phyloP scores from a whole-genome alignment of 2,329 filamentous ascomycete species.

The Ophiosphaerella narmari region DNA sequence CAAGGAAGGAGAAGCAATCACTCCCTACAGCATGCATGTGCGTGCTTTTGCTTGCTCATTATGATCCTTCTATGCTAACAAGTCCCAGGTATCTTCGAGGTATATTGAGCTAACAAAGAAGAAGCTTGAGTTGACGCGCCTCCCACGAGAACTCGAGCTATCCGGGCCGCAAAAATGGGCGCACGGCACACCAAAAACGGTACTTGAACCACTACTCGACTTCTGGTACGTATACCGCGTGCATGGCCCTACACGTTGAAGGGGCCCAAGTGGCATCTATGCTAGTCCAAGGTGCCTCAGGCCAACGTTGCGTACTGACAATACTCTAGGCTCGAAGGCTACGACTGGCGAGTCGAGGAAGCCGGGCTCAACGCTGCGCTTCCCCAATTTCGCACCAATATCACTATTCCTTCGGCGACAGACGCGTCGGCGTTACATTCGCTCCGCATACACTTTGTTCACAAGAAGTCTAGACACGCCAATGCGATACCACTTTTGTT shows the following conservation, averaged over 20 bases:
- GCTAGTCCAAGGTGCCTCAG: neutral
- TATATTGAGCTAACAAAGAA: conserved; percentile 70
- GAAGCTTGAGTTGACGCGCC: conserved; percentile 68
- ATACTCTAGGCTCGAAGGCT: conserved; percentile 61
- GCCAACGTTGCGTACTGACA: neutral
- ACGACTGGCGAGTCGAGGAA: conserved; percentile 68
- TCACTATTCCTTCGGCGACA: conserved; percentile 43
- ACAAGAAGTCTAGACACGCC: conserved; percentile 58
- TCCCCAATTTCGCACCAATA: conserved; percentile 67
- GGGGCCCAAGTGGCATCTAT: neutral
- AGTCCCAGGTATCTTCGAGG: conserved; percentile 63
- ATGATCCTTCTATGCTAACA: neutral
- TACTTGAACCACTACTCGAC: conserved; percentile 68
- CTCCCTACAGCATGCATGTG: conserved; percentile 43
- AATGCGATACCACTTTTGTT: conserved; percentile 67
- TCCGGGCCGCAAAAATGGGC: conserved; percentile 59
- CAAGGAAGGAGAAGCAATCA: conserved; percentile 23
- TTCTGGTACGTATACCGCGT: conserved; percentile 55
- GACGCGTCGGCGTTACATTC: conserved; percentile 26
- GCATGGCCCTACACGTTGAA: neutral
- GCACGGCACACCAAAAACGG: conserved; percentile 60
- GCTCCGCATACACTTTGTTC: conserved; percentile 68
- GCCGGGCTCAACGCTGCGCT: conserved; percentile 60
- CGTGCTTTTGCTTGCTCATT: neutral
- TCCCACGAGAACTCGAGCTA: conserved; percentile 63